These are phyloP conservation scores for Penicillium coffeae DNA, from an alignment of 495 filamentous ascomycete genomes.

Conservation along the genomic window DNA sequence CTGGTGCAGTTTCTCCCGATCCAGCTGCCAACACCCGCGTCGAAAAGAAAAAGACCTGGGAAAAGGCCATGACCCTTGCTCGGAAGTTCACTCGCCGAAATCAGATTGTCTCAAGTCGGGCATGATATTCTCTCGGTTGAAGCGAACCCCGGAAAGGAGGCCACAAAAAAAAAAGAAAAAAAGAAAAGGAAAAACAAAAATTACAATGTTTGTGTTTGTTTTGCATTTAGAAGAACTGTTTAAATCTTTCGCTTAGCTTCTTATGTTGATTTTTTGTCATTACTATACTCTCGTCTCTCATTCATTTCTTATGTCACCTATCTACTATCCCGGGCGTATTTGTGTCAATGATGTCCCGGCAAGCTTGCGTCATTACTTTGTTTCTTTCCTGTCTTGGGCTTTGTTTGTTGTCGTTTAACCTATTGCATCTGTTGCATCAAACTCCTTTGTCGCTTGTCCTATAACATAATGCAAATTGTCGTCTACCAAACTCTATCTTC, in stretches of 20 bases:
- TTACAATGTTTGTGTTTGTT: too few relatives aligned
- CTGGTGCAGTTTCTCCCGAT: slow-evolving; percentile 11
- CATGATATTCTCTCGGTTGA: too few relatives aligned
- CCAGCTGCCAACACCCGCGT: slow-evolving; percentile 2
- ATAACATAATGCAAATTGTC: background rate
- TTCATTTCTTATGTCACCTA: background rate
- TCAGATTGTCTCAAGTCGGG: slow-evolving; percentile 14
- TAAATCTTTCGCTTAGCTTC: too few relatives aligned
- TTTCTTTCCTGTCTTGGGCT: too few relatives aligned
- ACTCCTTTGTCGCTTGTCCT: background rate
- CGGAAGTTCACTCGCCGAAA: slow-evolving; percentile 28
- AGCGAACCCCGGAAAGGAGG: background rate
- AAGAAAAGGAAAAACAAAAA: slow-evolving; percentile 1
- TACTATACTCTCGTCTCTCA: background rate
- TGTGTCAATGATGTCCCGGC: too few relatives aligned
- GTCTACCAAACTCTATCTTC: background rate
- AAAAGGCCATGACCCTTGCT: slow-evolving; percentile 30
- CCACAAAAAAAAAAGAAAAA: slow-evolving; percentile 6
- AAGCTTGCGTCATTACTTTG: too few relatives aligned
- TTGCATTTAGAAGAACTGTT: too few relatives aligned
- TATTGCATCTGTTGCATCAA: background rate
- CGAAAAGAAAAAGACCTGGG: slow-evolving; percentile 30
- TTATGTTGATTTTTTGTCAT: background rate
- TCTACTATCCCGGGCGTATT: too few relatives aligned
- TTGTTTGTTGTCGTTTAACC: too few relatives aligned